Percentiles rank a stretch among this genome's conserved stretches.
Conservation (phyloP, 2,329 filamentous ascomycete species). For the Neofusicoccum ribis region DNA sequence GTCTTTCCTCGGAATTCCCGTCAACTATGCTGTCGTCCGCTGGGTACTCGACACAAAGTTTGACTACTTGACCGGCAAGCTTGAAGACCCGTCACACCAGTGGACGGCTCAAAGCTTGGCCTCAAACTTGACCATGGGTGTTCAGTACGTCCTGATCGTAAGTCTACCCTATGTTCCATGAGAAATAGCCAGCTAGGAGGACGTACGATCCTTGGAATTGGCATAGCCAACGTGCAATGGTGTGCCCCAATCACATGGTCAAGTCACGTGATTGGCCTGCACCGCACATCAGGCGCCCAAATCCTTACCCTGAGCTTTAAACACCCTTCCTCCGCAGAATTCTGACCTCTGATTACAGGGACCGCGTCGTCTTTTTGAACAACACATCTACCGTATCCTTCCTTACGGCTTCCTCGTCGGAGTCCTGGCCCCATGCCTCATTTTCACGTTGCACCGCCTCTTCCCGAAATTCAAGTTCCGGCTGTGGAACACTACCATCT, state of each 20-base stretch:
- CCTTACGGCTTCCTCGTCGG: constrained; percentile 58
- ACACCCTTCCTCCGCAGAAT: neutral
- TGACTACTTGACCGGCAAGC: constrained; percentile 54
- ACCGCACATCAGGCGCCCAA: too few species aligned
- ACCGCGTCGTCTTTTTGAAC: constrained; percentile 51
- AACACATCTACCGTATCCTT: constrained; percentile 50
- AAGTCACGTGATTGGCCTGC: too few species aligned
- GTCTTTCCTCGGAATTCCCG: constrained; percentile 58
- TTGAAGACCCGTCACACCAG: constrained; percentile 58
- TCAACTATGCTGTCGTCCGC: constrained; percentile 62
- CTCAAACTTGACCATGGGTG: constrained; percentile 54
- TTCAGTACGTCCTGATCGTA: constrained; percentile 61
- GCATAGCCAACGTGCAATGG: too few species aligned
- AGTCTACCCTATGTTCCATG: neutral
- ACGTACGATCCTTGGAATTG: too few species aligned
- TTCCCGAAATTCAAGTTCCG: constrained; percentile 59
- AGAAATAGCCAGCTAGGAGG: too few species aligned
- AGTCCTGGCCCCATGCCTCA: constrained; percentile 45
- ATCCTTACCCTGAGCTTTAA: too few species aligned
- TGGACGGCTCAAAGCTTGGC: constrained; percentile 61
- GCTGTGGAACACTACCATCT: constrained; percentile 63
- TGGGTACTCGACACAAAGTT: constrained; percentile 61
- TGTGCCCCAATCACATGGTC: too few species aligned
- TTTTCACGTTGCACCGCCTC: constrained; percentile 54
- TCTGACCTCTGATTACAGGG: constrained; percentile 22